Evolutionary conservation across 805 yeast species (phyloP).

Genomic region (Candida saitoana): DNA sequence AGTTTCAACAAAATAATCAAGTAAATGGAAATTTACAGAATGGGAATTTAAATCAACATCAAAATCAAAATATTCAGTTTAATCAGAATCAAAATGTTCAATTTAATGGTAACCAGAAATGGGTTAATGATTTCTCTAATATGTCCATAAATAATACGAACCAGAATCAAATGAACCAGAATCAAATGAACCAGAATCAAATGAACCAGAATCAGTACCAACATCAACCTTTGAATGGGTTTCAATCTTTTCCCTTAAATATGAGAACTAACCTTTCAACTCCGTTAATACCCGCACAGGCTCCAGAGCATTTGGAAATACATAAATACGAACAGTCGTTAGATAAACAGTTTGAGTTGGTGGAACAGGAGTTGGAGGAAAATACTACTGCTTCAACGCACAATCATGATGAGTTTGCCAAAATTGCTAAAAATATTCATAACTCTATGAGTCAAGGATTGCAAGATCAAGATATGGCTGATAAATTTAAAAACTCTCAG

Average conservation of each 20-base stretch:
- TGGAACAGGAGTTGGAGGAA: constrained; percentile 26
- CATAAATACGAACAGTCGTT: constrained; percentile 27
- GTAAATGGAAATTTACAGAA: neutral
- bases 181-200: constrained; percentile 3
- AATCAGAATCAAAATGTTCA: neutral
- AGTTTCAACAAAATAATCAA: constrained; percentile 4
- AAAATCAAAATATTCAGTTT: no score
- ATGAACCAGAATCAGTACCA: constrained; percentile 6
- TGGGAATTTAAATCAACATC: neutral
- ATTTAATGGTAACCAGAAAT: constrained; percentile 11
- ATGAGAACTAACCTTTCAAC: constrained; percentile 18
- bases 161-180: neutral
- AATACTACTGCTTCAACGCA: constrained; percentile 10
- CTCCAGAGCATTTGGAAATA: constrained; percentile 25
- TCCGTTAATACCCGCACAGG: constrained; percentile 11
- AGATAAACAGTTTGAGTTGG: constrained; percentile 29
- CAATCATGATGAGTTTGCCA: constrained; percentile 35
- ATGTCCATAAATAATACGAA: constrained; percentile 10
- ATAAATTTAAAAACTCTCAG: constrained; percentile 32
- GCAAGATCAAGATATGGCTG: constrained; percentile 18
- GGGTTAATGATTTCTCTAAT: constrained; percentile 30
- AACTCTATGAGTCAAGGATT: constrained; percentile 19
- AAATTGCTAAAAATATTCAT: constrained; percentile 35
- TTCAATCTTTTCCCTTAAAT: constrained; percentile 10
- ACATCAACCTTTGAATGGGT: constrained; percentile 8